phyloP scores from a whole-genome alignment of 305 asterid species.

The Striga hermonthica region DNA sequence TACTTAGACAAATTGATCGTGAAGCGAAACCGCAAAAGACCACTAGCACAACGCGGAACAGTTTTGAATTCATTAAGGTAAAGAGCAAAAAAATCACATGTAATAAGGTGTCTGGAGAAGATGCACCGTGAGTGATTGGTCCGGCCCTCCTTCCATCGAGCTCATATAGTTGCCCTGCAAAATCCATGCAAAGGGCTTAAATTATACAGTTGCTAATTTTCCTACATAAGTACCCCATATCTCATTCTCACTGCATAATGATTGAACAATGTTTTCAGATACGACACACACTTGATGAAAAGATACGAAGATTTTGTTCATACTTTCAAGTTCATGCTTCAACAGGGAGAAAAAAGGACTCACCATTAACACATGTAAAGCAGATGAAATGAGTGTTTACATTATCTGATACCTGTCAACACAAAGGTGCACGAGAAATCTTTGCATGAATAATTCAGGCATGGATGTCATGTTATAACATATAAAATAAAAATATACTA shows the following conservation, averaged over 20 bases:
- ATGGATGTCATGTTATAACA: too few relatives aligned
- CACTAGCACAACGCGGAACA: neutral
- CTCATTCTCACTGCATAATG: too few relatives aligned
- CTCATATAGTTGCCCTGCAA: conserved; percentile 76
- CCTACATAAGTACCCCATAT: too few relatives aligned
- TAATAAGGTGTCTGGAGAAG: conserved; percentile 60
- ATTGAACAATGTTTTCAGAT: neutral
- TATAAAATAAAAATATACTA: too few relatives aligned
- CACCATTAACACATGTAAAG: conserved; percentile 70
- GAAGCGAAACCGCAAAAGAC: neutral
- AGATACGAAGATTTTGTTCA: too few relatives aligned
- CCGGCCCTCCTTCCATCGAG: conserved; percentile 87
- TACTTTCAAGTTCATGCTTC: too few relatives aligned
- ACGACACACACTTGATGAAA: neutral
- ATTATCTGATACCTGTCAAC: conserved; percentile 46
- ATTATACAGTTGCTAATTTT: too few relatives aligned
- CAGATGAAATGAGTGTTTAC: conserved; percentile 84
- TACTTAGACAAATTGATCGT: neutral
- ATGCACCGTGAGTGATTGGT: conserved; percentile 78
- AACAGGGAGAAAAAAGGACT: neutral
- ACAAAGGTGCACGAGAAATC: too few relatives aligned
- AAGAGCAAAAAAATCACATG: conserved; percentile 37
- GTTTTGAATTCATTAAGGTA: too few relatives aligned
- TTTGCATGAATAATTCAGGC: too few relatives aligned
- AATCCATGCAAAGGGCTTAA: neutral